A percentile compares a stretch with the other conserved stretches of the same genome.
These are phyloP conservation scores for Golubevia pallescens DNA, from an alignment of 1,284 basidiomycete genomes.

Conservation along the genomic window DNA sequence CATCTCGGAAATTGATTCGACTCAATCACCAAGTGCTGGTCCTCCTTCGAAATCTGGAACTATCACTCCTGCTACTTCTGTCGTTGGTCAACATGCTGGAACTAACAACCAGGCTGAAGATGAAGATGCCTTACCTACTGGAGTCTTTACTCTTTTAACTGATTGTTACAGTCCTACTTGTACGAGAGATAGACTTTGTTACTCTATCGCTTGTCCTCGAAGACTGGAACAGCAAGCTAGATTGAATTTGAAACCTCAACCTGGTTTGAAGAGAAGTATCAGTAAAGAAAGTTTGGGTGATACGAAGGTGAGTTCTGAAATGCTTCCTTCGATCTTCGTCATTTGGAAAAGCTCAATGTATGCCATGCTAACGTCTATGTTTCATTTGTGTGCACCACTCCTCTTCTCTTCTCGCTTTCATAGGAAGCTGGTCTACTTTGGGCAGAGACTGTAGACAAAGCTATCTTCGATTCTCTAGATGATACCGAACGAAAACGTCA, in stretches of 20 bases:
- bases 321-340: too few relatives aligned
- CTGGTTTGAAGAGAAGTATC: slow-evolving; percentile 76
- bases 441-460: slow-evolving; percentile 58
- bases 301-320: slow-evolving; percentile 72
- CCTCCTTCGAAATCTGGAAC: slow-evolving; percentile 21
- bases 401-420: too few relatives aligned
- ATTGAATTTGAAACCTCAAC: slow-evolving; percentile 84
- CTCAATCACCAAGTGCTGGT: slow-evolving; percentile 45
- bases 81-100: slow-evolving; percentile 37
- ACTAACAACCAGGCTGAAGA: slow-evolving; percentile 65
- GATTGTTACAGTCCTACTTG: slow-evolving; percentile 99
- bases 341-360: too few relatives aligned
- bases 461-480: slow-evolving; percentile 47
- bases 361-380: too few relatives aligned
- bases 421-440: slow-evolving; percentile 53
- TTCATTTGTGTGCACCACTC: too few relatives aligned
- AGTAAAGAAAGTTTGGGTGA: slow-evolving; percentile 84
- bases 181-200: slow-evolving; percentile 88
- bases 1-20: slow-evolving; percentile 32
- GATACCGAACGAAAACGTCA: slow-evolving; percentile 58
- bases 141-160: slow-evolving; percentile 94
- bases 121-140: slow-evolving; percentile 77
- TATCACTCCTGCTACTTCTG: slow-evolving; percentile 57
- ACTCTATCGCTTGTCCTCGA: slow-evolving; percentile 94
- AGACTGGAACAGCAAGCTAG: slow-evolving; percentile 91